These are phyloP conservation scores for Halteria grandinella DNA, from an alignment of 73 alveolate genomes.

Conservation along the genomic window DNA sequence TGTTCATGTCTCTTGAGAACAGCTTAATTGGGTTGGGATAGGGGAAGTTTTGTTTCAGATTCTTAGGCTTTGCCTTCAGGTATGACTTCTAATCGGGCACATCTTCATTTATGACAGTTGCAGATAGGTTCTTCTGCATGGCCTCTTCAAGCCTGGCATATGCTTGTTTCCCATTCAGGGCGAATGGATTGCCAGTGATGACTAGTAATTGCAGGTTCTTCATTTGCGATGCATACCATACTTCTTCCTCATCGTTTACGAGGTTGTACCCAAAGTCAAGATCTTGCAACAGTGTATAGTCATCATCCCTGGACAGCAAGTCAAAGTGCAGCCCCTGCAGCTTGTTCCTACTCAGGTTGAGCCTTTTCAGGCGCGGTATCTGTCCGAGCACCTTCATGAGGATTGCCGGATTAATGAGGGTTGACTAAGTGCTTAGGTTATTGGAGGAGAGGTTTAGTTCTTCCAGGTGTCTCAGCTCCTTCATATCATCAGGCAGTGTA, in stretches of 20 bases:
- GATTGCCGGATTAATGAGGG: conserved; percentile 60
- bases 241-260: conserved; percentile 66
- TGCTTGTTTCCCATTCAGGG: conserved; percentile 38
- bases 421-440: conserved; percentile 61
- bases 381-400: conserved; percentile 52
- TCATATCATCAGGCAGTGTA: conserved; percentile 73
- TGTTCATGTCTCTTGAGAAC: conserved; percentile 57
- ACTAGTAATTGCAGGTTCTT: conserved; percentile 51
- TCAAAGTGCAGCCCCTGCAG: conserved; percentile 65
- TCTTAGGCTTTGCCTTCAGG: conserved; percentile 11
- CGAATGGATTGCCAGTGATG: conserved; percentile 78
- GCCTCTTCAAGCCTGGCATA: conserved; percentile 54
- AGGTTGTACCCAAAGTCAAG: conserved; percentile 70
- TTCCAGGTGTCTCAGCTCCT: conserved; percentile 37
- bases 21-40: conserved; percentile 70
- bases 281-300: conserved; percentile 54
- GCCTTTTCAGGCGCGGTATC: conserved; percentile 60
- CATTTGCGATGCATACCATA: conserved; percentile 37
- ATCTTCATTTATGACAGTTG: conserved; percentile 61
- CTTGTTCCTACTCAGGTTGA: conserved; percentile 68
- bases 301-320: neutral
- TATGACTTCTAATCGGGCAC: conserved; percentile 19
- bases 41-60: conserved; percentile 35
- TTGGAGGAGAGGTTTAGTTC: conserved; percentile 65
- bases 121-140: conserved; percentile 47